These are phyloP conservation scores for Chlorella sp. DNA, from an alignment of 139 green algal genomes.

Conservation along the genomic window DNA sequence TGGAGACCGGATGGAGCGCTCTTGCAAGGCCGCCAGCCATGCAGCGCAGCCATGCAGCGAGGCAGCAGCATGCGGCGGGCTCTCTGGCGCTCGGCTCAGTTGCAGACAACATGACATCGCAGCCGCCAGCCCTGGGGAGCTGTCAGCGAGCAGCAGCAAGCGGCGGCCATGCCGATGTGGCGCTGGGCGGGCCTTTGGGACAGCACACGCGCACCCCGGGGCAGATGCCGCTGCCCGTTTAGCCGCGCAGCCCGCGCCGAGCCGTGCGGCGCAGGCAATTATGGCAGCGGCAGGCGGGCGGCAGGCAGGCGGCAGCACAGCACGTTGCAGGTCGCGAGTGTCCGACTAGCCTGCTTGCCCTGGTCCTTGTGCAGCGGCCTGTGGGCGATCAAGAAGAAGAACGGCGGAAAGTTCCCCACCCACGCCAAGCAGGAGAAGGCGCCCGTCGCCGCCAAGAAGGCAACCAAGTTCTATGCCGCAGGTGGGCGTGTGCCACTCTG, in stretches of 20 bases:
- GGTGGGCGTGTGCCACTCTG: background rate
- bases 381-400: slow-evolving; percentile 97
- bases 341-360: background rate
- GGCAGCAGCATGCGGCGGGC: background rate
- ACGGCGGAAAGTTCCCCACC: slow-evolving; percentile 93
- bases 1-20: background rate
- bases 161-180: slow-evolving; percentile 1
- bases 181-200: background rate
- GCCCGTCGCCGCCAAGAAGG: slow-evolving; percentile 56
- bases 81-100: too few species aligned
- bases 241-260: too few species aligned
- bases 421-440: slow-evolving; percentile 73
- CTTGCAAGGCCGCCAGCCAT: background rate
- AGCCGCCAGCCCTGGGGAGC: background rate
- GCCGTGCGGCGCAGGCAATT: too few species aligned
- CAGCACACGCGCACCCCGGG: background rate
- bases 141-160: too few species aligned
- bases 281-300: background rate
- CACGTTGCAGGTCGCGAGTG: background rate
- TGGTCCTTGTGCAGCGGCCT: slow-evolving; percentile 66
- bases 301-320: background rate
- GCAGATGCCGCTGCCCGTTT: too few species aligned
- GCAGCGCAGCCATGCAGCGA: slow-evolving; percentile 1
- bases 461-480: slow-evolving; percentile 92
- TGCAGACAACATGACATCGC: background rate